Base-by-base conservation (phyloP, 2,329 filamentous ascomycete species). In the Teratosphaeria pseudoeucalypti region DNA sequence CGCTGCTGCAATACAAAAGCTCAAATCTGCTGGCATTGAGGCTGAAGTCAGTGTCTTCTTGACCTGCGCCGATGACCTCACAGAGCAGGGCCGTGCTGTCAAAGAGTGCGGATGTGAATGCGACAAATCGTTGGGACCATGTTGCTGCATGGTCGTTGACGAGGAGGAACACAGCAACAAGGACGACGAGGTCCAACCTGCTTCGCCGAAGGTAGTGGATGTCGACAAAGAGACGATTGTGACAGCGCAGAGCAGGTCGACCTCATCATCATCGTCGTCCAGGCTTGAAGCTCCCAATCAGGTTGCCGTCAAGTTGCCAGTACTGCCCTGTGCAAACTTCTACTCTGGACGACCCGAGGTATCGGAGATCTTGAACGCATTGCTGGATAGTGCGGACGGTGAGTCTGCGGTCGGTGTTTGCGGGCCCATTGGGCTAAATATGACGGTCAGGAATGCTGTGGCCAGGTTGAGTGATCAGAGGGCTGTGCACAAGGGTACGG, bases 401-500 rank as follows among this genome's bases (percentile, higher is more conserved):
- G 67, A 68, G 55, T 65, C 65, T 27, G 66, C 61, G 1, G 56
- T 66, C 5, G 63, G 63, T 11, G 66, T 66, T 0, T 68, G 67
- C 59, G 66, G 67, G 6, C 66, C 65, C 0, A 16, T 62, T 2
- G 64, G 65, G 1, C 55, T 70, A 49, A 64, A 61, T 9, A 61
- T 58, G 43, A 63, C 63, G 34, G 63, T 67, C 0, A 58, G 67
- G 32, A 66, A 66, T 16, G 58, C 56, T 2, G 58, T 68, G 12
- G 66, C 64, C 0, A 27, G 59, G 7, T 34, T 64, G 11, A 65
- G 63, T 39, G 65, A 68, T 58, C 56, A 65, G 54, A 58, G 65
- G 16, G 66, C 66, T 0, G 64, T 67, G 26, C 66, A 68, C n/a
- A 67, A 67, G 52, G 66, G 66, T 0, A 64, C 63, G 0, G 65